These are phyloP conservation scores for Neurospora sp. DNA, from an alignment of 495 filamentous ascomycete species.

Conservation along the genomic window DNA sequence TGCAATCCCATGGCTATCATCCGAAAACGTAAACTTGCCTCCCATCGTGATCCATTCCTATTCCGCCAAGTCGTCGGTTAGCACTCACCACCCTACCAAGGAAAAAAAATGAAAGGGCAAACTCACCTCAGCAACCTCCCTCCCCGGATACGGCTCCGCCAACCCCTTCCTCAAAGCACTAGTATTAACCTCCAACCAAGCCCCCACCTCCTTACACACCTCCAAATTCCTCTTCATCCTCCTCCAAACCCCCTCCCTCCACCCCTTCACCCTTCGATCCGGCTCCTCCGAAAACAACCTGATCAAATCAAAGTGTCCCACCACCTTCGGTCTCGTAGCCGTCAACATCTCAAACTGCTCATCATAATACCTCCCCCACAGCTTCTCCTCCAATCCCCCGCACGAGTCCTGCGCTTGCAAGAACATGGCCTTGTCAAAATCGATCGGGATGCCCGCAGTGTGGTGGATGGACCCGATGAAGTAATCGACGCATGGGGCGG, in stretches of 20 bases:
- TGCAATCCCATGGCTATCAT: slow-evolving; percentile 79
- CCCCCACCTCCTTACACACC: slow-evolving; percentile 60
- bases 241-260: slow-evolving; percentile 56
- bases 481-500: slow-evolving; percentile 61
- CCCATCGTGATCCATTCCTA: slow-evolving; percentile 41
- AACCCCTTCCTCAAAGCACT: slow-evolving; percentile 81
- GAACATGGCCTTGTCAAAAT: slow-evolving; percentile 67
- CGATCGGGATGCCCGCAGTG: slow-evolving; percentile 74
- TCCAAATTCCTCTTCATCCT: slow-evolving; percentile 63
- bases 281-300: slow-evolving; percentile 64
- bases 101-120: background rate
- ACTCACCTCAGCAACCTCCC: slow-evolving; percentile 66
- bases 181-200: slow-evolving; percentile 81
- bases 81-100: background rate
- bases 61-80: background rate
- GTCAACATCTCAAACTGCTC: slow-evolving; percentile 71
- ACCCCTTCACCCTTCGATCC: slow-evolving; percentile 41
- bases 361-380: slow-evolving; percentile 81
- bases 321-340: slow-evolving; percentile 62
- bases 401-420: background rate
- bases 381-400: slow-evolving; percentile 48
- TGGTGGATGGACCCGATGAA: slow-evolving; percentile 91
- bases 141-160: slow-evolving; percentile 77
- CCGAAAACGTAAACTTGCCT: slow-evolving; percentile 78
- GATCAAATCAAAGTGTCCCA: slow-evolving; percentile 93